phyloP scores from a whole-genome alignment of 805 yeast genomes.

The Candida sonorensis region DNA sequence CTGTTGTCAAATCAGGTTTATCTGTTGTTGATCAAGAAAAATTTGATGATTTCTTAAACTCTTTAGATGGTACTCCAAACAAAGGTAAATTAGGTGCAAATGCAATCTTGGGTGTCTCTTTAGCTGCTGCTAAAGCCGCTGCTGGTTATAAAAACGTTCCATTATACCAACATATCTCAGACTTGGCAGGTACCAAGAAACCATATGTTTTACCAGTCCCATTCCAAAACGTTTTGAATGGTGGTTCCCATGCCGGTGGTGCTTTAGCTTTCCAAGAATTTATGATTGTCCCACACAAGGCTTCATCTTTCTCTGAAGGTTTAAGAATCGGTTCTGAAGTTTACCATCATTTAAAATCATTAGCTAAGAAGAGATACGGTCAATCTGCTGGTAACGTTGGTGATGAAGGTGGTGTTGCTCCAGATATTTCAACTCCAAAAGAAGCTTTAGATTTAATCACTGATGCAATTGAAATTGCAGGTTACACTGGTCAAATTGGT shows the following conservation, averaged over 20 bases:
- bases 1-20: constrained; percentile 69
- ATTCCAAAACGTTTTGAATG: constrained; percentile 97
- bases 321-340: constrained; percentile 96
- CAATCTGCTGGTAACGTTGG: constrained; percentile 99
- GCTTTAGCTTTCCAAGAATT: constrained; percentile 98
- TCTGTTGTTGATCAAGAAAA: constrained; percentile 84
- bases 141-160: constrained; percentile 95
- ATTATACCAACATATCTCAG: constrained; percentile 86
- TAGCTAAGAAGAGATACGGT: constrained; percentile 94
- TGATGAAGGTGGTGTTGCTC: constrained; percentile 99
- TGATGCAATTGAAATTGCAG: constrained; percentile 86
- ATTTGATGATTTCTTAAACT: constrained; percentile 77
- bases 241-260: constrained; percentile 99
- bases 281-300: constrained; percentile 96
- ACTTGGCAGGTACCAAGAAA: constrained; percentile 64
- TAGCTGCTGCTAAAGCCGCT: constrained; percentile 96
- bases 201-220: constrained; percentile 98
- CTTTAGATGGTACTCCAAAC: constrained; percentile 95
- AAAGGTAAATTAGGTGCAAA: constrained; percentile 97
- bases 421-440: constrained; percentile 89
- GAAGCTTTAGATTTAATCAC: constrained; percentile 95
- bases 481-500: constrained; percentile 87
- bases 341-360: constrained; percentile 91
- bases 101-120: constrained; percentile 96
- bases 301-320: constrained; percentile 88